These are phyloP conservation scores for Pythium periplocum DNA, from an alignment of 352 stramenopile species.

Conservation along the genomic window DNA sequence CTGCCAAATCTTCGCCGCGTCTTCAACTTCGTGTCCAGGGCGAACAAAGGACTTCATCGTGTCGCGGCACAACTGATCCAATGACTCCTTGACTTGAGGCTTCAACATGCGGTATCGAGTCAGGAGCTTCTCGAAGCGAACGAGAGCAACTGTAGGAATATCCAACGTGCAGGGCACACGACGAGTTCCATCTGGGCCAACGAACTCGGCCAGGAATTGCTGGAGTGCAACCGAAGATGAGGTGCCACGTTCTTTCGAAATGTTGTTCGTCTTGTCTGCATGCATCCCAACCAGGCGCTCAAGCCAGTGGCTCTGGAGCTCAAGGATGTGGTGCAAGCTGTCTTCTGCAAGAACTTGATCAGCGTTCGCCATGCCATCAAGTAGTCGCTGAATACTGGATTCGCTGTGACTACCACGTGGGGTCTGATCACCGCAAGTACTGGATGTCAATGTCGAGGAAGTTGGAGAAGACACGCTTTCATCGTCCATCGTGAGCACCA, in stretches of 20 bases:
- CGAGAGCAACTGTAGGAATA: slow-evolving; percentile 34
- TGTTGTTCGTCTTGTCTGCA: slow-evolving; percentile 29
- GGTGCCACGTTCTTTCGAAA: slow-evolving; percentile 8
- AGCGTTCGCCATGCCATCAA: slow-evolving; percentile 36
- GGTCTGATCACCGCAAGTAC: slow-evolving; percentile 4
- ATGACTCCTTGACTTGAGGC: slow-evolving; percentile 50
- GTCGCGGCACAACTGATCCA: slow-evolving; percentile 58
- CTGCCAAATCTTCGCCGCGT: slow-evolving; percentile 30
- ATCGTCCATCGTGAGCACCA: slow-evolving; percentile 28
- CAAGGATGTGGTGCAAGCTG: slow-evolving; percentile 47
- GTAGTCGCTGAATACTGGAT: slow-evolving; percentile 31
- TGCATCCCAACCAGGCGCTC: slow-evolving; percentile 43
- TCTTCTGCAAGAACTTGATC: slow-evolving; percentile 63
- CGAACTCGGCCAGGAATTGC: slow-evolving; percentile 37
- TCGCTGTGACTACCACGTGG: neutral
- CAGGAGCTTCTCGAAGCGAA: slow-evolving; percentile 71
- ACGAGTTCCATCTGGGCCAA: slow-evolving; percentile 6
- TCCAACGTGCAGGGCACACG: slow-evolving; percentile 33
- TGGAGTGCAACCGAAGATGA: slow-evolving; percentile 15
- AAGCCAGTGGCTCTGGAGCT: slow-evolving; percentile 54
- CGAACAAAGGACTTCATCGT: slow-evolving; percentile 52
- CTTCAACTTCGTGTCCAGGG: slow-evolving; percentile 12
- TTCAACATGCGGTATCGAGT: slow-evolving; percentile 51
- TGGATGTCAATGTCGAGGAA: neutral
- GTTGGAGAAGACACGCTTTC: slow-evolving; percentile 2